Evolutionary conservation across 108 stramenopile species (phyloP).

Genomic region (Cyclotella kingstonii): DNA sequence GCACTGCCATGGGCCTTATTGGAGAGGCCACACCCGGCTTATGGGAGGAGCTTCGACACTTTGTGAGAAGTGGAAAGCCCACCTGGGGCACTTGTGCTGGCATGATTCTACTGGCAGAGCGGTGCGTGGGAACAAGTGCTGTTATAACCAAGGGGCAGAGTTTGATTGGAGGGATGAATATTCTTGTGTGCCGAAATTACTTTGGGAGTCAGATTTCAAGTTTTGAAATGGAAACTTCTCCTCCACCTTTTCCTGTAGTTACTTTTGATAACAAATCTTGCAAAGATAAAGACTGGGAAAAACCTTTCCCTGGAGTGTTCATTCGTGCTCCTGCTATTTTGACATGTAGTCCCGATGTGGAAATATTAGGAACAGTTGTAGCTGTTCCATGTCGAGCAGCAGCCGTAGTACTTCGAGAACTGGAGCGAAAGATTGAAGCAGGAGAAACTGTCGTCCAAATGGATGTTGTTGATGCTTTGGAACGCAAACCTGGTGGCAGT

Average conservation of each 20-base stretch:
- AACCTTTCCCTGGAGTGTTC: conserved; percentile 89
- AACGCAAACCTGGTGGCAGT: conserved; percentile 52
- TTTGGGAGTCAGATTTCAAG: conserved; percentile 95
- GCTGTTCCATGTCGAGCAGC: conserved; percentile 89
- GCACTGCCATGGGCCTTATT: conserved; percentile 96
- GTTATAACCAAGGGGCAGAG: conserved; percentile 93
- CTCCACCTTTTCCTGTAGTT: conserved; percentile 50
- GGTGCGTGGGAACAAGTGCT: conserved; percentile 84
- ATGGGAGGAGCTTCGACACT: conserved; percentile 75
- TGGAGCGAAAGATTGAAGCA: conserved; percentile 70
- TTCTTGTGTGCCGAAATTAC: conserved; percentile 95
- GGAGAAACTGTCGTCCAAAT: conserved; percentile 78
- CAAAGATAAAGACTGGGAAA: conserved; percentile 1
- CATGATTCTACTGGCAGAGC: conserved; percentile 95
- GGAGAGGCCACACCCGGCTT: conserved; percentile 52
- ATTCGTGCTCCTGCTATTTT: conserved; percentile 98
- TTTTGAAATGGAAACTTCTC: conserved; percentile 89
- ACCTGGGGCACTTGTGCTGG: conserved; percentile 99
- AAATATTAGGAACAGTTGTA: conserved; percentile 84
- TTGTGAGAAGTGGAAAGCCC: conserved; percentile 67
- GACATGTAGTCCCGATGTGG: conserved; percentile 65
- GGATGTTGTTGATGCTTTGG: conserved; percentile 77
- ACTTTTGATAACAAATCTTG: conserved; percentile 15
- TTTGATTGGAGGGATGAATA: conserved; percentile 94
- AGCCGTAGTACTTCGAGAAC: conserved; percentile 74